Evolutionary conservation across 2,329 filamentous ascomycete species (phyloP).

Genomic region (Hypoxylon sp.): DNA sequence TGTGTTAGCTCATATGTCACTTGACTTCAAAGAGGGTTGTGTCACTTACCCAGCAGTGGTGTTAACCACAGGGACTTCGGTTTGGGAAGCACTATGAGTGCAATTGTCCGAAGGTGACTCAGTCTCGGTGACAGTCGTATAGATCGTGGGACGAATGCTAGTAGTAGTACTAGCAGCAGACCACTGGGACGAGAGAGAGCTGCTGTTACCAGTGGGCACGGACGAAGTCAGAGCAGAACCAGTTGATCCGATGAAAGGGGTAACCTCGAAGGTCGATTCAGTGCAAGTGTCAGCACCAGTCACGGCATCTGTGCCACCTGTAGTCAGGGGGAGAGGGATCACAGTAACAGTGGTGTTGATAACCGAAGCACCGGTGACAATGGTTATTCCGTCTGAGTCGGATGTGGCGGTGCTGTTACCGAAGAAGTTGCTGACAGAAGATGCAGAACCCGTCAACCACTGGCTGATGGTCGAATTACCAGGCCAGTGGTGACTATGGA

Average conservation of each 20-base stretch:
- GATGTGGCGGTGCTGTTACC: slow-evolving; percentile 16
- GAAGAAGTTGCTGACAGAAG: not conserved
- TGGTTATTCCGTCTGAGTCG: slow-evolving; percentile 1
- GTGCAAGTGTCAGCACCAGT: slow-evolving; percentile 17
- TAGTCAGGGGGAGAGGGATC: slow-evolving; percentile 25
- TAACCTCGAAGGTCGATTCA: not conserved
- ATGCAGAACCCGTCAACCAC: not conserved
- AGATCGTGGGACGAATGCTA: slow-evolving; percentile 18
- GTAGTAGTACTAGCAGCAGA: slow-evolving; percentile 4
- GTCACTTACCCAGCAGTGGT: slow-evolving; percentile 36
- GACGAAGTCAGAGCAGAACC: not conserved
- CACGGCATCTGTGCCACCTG: slow-evolving; percentile 21
- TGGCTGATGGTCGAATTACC: slow-evolving; percentile 11
- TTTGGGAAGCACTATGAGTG: slow-evolving; percentile 15
- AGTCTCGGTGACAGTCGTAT: slow-evolving; percentile 27
- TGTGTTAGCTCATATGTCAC: slow-evolving; percentile 21
- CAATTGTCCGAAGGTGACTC: slow-evolving; percentile 23
- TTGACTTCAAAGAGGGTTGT: not conserved
- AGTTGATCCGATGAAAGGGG: slow-evolving; percentile 1
- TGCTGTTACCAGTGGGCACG: not conserved
- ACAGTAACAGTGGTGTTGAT: slow-evolving; percentile 30
- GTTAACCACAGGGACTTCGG: not conserved
- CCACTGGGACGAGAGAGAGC: not conserved
- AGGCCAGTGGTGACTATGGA: slow-evolving; percentile 1
- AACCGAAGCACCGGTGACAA: not conserved